Evolutionary conservation across 116 monocot genomes (phyloP).

Genomic region (Phalaenopsis hybrid): DNA sequence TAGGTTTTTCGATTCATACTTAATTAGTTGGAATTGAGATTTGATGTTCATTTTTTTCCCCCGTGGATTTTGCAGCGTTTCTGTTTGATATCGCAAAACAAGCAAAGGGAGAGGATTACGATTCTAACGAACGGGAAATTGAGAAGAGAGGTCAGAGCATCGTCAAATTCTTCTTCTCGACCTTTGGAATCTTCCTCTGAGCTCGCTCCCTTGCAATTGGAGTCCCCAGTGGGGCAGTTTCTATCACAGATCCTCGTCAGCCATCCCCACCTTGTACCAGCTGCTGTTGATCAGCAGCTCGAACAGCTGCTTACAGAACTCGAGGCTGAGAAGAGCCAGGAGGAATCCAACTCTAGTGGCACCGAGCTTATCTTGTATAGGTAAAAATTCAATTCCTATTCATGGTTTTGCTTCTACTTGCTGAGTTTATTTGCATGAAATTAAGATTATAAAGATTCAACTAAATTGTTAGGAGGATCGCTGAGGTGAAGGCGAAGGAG

Average conservation of each 20-base stretch:
- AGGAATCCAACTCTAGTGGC: conserved; percentile 1
- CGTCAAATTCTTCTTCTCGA: conserved; percentile 14
- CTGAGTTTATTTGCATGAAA: not conserved
- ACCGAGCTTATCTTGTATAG: conserved; percentile 5
- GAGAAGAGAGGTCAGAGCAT: conserved; percentile 32
- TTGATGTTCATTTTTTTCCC: not conserved
- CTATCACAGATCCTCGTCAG: conserved; percentile 9
- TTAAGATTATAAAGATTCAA: not conserved
- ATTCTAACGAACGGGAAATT: conserved; percentile 4
- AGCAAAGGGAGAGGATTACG: not conserved
- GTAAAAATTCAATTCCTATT: not conserved
- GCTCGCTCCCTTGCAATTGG: conserved; percentile 4
- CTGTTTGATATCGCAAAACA: conserved; percentile 7
- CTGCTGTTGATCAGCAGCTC: conserved; percentile 9
- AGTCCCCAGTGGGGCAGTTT: conserved; percentile 11
- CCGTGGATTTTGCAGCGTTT: conserved; percentile 6
- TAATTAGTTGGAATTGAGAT: not conserved
- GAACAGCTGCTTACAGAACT: conserved; percentile 5
- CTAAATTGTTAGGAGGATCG: conserved; percentile 1
- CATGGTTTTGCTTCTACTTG: not conserved
- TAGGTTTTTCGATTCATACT: not conserved
- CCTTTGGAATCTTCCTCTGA: not conserved
- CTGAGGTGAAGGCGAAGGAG: conserved; percentile 9
- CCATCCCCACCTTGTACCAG: conserved; percentile 10
- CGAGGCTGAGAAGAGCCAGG: conserved; percentile 2